phyloP scores from a whole-genome alignment of 2,329 filamentous ascomycete species.

The Emmonsiellopsis sp. region DNA sequence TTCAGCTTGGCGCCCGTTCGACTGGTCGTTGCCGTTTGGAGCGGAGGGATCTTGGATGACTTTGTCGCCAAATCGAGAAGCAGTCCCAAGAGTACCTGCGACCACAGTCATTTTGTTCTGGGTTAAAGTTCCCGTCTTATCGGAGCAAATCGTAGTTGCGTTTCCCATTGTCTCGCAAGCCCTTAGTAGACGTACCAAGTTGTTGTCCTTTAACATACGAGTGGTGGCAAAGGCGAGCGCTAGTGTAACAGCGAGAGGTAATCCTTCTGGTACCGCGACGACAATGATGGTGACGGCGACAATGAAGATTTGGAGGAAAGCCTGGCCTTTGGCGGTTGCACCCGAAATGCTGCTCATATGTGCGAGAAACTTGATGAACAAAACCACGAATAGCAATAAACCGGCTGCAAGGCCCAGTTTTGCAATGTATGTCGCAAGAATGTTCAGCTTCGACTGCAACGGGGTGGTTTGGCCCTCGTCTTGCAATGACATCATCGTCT shows the following conservation, averaged over 20 bases:
- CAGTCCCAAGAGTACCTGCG: constrained; percentile 44
- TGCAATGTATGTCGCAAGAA: constrained; percentile 70
- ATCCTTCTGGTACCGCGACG: constrained; percentile 61
- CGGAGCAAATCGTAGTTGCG: constrained; percentile 54
- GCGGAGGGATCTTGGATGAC: constrained; percentile 17
- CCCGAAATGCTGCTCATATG: constrained; percentile 5
- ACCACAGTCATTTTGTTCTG: constrained; percentile 56
- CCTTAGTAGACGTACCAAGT: constrained; percentile 49
- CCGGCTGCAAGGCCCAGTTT: constrained; percentile 64
- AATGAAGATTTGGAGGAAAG: constrained; percentile 67
- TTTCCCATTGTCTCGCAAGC: constrained; percentile 58
- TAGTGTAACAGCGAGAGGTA: constrained; percentile 52
- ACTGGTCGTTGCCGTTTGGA: constrained; percentile 17
- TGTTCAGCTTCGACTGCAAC: constrained; percentile 66
- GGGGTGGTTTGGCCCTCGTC: constrained; percentile 71
- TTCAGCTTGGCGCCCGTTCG: constrained; percentile 19
- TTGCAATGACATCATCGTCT: constrained; percentile 67
- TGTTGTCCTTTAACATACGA: constrained; percentile 54
- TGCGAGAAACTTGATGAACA: constrained; percentile 64
- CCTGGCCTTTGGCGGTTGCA: constrained; percentile 45
- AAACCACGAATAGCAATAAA: constrained; percentile 64
- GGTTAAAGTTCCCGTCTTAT: constrained; percentile 58
- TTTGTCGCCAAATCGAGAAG: constrained; percentile 33
- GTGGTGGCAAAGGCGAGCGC: constrained; percentile 55
- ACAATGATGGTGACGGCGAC: constrained; percentile 72